phyloP scores from a whole-genome alignment of 2,329 filamentous ascomycete genomes.

The Arthrobotrys megalospora region DNA sequence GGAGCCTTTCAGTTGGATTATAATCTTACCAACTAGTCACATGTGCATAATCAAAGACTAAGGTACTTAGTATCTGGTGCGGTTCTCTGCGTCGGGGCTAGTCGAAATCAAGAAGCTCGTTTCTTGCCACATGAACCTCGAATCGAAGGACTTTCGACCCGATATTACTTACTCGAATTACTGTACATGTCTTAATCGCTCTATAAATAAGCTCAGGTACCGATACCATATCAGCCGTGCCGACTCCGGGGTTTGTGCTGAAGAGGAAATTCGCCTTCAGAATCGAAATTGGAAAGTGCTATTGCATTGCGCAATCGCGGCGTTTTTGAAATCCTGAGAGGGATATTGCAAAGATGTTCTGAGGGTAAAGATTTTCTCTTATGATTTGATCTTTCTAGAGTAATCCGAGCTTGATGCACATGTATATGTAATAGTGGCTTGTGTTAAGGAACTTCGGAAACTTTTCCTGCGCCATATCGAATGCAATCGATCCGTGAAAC shows the following conservation, averaged over 20 bases:
- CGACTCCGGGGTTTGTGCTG: conserved; percentile 39
- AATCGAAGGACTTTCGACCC: conserved; percentile 42
- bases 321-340: conserved; percentile 23
- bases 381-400: conserved; percentile 19
- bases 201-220: conserved; percentile 49
- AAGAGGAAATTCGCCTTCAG: conserved; percentile 22
- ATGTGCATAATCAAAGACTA: conserved; percentile 25
- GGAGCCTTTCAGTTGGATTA: conserved; percentile 14
- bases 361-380: not conserved
- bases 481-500: conserved; percentile 24
- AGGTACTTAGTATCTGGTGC: conserved; percentile 10
- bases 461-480: conserved; percentile 28
- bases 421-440: conserved; percentile 30
- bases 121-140: conserved; percentile 33
- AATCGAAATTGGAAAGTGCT: conserved; percentile 40
- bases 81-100: conserved; percentile 32
- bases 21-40: conserved; percentile 24
- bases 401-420: conserved; percentile 33
- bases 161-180: conserved; percentile 40
- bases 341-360: conserved; percentile 15
- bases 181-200: conserved; percentile 29
- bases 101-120: conserved; percentile 53
- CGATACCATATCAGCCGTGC: conserved; percentile 49
- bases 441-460: conserved; percentile 38
- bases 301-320: conserved; percentile 41